Evolutionary conservation across 345 rosid genomes (phyloP), one percentile per base, ranked within the genome.

Genomic region (Alliaria petiolata): DNA sequence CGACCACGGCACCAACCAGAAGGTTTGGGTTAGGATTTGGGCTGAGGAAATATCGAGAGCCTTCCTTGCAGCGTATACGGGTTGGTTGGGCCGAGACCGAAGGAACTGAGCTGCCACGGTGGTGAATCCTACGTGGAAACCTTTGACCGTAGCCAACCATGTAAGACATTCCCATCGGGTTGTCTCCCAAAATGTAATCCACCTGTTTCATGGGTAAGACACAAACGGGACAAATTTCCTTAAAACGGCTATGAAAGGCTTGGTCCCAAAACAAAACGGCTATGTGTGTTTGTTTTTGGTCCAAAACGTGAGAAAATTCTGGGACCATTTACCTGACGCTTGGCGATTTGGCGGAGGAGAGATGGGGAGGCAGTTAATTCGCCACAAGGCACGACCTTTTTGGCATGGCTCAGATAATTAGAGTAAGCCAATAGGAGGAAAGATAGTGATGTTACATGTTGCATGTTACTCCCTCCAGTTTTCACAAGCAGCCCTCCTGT

Each of bases 391-490:
- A 86, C 86, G 2, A 55, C 85, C 77, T 82, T 86, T 33, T 74
- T 74, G 76, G 89, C 79, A 63, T 85, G 91, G 82, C 87, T 85
- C 12, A 88, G 80, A 73, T 95, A 95, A 58, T 88, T 95, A 15
- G 99, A 86, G 70, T 92, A 92, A 5, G 97, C 91, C 71, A 95
- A 34, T 8, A 95, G 85, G 49, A 95, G 85, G 81, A 92, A 92
- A 26, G 99, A 78, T 56, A 90, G 66, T 33, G 98, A 83, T 44
- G 99, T 92, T 76, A 95, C 99, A 76, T 91, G 93, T 78, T 95
- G 99, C 86, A 95, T 85, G 89, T 95, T 95, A 82, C 97, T 88
- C 36, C 88, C 99, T 51, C 91, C 92, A 51, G 95, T 87, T 74
- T 92, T 92, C 72, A 88, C 89, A 50, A 92, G 81, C 79, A 95